Percentiles rank a stretch among this genome's conserved stretches.
Conservation (phyloP, 2,329 filamentous ascomycete genomes). For the Colletotrichum musicola region DNA sequence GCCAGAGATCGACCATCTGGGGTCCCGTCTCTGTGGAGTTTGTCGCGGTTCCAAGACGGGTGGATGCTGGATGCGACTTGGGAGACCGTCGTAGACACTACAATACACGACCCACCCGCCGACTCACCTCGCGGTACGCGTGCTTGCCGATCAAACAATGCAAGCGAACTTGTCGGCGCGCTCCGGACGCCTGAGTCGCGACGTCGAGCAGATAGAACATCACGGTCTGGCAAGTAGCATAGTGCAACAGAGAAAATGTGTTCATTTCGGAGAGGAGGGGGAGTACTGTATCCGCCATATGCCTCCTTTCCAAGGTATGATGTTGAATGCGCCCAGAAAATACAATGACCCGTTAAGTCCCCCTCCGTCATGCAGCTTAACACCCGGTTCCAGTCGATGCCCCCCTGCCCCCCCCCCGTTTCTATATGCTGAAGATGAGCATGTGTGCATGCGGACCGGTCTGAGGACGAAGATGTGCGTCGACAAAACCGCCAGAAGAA, state of each 20-base stretch:
- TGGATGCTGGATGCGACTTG: no score
- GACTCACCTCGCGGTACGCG: no score
- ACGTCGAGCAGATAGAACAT: no score
- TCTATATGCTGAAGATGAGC: slow-evolving; percentile 29
- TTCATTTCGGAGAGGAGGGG: slow-evolving; percentile 30
- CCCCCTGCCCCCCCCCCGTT: no score
- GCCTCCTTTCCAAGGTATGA: slow-evolving; percentile 22
- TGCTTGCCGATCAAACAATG: no score
- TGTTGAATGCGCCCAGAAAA: slow-evolving; percentile 22
- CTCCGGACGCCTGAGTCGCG: no score
- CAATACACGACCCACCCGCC: no score
- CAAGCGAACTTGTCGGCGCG: no score
- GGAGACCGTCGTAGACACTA: no score
- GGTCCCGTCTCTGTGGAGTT: no score
- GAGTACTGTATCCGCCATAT: slow-evolving; percentile 39
- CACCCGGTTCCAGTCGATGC: slow-evolving; percentile 16
- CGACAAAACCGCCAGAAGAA: neutral
- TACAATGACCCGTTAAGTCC: neutral
- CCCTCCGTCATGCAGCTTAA: neutral
- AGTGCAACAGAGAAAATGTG: neutral
- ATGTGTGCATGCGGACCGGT: neutral
- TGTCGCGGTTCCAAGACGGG: no score
- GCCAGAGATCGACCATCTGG: no score
- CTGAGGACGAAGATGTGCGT: neutral
- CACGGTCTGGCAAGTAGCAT: neutral